phyloP scores from a whole-genome alignment of 345 rosid genomes.

The Melaleuca alternifolia region DNA sequence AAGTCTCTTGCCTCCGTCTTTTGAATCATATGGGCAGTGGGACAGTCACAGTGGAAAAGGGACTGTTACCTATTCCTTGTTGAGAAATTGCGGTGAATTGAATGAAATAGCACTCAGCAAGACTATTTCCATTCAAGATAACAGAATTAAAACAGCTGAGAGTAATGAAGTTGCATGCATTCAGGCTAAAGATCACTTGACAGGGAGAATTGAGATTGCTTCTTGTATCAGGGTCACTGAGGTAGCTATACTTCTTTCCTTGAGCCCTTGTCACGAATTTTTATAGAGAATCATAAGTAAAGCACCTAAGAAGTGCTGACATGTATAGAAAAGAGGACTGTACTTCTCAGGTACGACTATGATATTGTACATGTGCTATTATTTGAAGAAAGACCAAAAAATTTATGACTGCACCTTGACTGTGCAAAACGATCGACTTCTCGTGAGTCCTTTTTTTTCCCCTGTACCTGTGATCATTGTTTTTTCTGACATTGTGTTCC shows the following conservation, averaged over 20 bases:
- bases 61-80: conserved; percentile 47
- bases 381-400: neutral
- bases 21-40: conserved; percentile 32
- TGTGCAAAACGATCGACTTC: neutral
- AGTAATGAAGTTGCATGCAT: conserved; percentile 73
- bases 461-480: neutral
- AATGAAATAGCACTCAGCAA: conserved; percentile 30
- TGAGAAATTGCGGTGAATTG: conserved; percentile 43
- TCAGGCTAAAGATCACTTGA: conserved; percentile 74
- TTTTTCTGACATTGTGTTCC: neutral
- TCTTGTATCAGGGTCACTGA: conserved; percentile 84
- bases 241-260: conserved; percentile 25
- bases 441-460: neutral
- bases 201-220: conserved; percentile 79
- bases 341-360: neutral
- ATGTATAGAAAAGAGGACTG: neutral
- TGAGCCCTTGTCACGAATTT: neutral
- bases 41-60: conserved; percentile 59
- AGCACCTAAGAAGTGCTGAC: neutral
- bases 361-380: neutral
- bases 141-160: conserved; percentile 56
- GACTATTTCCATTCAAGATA: conserved; percentile 48
- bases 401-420: neutral
- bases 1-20: conserved; percentile 47
- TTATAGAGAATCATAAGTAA: neutral